Evolutionary conservation across 2,329 filamentous ascomycete species (phyloP), one percentile per base, ranked within the genome.

Genomic region (Tolypocladium amazonense): DNA sequence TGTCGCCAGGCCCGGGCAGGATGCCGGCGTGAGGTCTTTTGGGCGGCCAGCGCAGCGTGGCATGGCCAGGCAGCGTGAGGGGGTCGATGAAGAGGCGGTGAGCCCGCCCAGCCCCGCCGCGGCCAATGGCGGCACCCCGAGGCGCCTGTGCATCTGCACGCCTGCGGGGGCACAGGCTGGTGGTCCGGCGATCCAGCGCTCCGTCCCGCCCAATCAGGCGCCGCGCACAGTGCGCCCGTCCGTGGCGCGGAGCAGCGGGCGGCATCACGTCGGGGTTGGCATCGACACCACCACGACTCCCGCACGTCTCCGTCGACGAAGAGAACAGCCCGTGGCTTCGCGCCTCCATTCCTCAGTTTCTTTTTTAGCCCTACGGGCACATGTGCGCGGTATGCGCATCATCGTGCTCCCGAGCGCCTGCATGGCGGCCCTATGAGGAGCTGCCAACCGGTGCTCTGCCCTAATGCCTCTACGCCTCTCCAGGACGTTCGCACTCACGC

Each of bases 51-150:
- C 50, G 30, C 30, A 37, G 30, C 18, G 37, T 33, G 56, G 43
- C 45, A 47, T 35, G 47, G 56, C 7, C 4, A 35, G 6, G 33
- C 55, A 57, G 56, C 57, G 62, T 59, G 65, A 59, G 67, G 68
- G 65, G 64, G 62, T 62, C 64, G 65, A 61, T 50, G 60, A 73
- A 73, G 72, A 73, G 72, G 72, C 72, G 72, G 72, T 73, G 72
- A 73, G 72, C 69, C 61, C 35, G 61, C 63, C 69, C 69, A 71
- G 70, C 69, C 68, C 70, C 65, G 65, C 61, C 62, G 66, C 67
- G 70, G 70, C 72, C 72, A 74, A 74, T 74, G 61, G 66, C 64
- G 62, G 64, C 50, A 54, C 67, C 63, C 68, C 30, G 70, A 65
- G 66, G 65, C 68, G 66, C 67, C 67, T 67, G 63, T 63, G 67